Conservation (phyloP, 2,329 filamentous ascomycete genomes). For the Trichophyton equinum region DNA sequence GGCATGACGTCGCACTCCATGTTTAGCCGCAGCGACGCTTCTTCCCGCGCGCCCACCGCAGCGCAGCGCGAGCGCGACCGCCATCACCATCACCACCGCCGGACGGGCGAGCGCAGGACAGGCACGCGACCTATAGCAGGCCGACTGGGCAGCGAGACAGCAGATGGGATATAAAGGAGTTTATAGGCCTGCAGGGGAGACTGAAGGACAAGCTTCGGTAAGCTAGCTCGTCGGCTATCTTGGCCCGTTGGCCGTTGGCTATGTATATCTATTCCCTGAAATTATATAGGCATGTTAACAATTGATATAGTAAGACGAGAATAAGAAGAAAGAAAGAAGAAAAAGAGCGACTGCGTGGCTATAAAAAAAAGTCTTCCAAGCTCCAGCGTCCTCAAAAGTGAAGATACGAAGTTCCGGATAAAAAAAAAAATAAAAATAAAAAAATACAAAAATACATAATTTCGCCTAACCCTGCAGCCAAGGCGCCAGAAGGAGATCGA, state of each 20-base stretch:
- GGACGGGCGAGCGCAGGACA: background rate
- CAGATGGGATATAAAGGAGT: background rate
- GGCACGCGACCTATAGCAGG: background rate
- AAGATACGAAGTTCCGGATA: background rate
- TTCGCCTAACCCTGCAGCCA: conserved; percentile 5
- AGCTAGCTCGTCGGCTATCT: background rate
- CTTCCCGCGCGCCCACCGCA: background rate
- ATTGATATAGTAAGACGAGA: background rate
- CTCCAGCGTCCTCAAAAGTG: too few species aligned
- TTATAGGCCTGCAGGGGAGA: background rate
- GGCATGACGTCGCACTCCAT: conserved; percentile 1
- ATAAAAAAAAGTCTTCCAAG: background rate
- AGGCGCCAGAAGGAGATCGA: background rate
- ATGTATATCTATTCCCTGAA: too few species aligned
- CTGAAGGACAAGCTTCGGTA: background rate
- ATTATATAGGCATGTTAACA: too few species aligned
- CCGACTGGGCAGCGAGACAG: background rate
- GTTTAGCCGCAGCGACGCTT: background rate
- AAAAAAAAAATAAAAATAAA: background rate
- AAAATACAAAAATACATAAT: background rate
- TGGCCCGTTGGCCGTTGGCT: background rate
- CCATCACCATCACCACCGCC: background rate
- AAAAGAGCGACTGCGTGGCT: background rate
- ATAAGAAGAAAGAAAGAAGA: background rate
- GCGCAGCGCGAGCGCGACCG: background rate